Conservation (phyloP, 345 rosid genomes). For the Acer negundo region DNA sequence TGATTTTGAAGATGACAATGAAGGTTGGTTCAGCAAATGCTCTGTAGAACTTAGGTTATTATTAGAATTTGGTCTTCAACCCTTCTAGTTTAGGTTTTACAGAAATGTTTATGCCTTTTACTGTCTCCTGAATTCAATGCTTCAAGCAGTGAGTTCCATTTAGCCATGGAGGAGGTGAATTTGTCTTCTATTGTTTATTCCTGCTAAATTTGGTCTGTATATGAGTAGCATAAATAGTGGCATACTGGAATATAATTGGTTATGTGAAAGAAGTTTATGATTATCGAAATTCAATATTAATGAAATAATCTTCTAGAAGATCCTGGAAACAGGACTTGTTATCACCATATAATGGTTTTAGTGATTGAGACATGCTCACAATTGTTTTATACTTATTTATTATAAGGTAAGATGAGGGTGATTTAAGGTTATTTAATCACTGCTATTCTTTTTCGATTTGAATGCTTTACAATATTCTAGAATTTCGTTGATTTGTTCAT, state of each 20-base stretch:
- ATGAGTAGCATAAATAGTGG: neutral
- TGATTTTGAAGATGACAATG: constrained; percentile 90
- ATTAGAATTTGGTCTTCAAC: neutral
- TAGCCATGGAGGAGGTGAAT: too few species aligned
- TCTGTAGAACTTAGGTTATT: neutral
- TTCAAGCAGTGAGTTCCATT: too few species aligned
- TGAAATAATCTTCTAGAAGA: neutral
- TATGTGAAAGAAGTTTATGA: neutral
- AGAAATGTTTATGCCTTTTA: neutral
- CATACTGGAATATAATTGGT: neutral
- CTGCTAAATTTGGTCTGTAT: neutral
- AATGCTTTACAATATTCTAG: neutral
- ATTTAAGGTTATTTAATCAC: neutral
- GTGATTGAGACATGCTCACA: neutral
- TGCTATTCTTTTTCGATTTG: neutral
- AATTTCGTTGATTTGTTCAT: neutral
- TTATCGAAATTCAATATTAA: too few species aligned
- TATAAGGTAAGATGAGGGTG: neutral
- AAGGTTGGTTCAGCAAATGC: constrained; percentile 56
- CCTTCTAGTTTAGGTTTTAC: neutral
- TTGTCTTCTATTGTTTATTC: neutral
- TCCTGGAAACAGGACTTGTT: neutral
- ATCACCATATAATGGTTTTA: neutral
- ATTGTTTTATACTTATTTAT: neutral
- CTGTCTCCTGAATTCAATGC: too few species aligned